Evolutionary conservation across 768 basidiomycete genomes (phyloP).

Genomic region (Phallus indusiatus): DNA sequence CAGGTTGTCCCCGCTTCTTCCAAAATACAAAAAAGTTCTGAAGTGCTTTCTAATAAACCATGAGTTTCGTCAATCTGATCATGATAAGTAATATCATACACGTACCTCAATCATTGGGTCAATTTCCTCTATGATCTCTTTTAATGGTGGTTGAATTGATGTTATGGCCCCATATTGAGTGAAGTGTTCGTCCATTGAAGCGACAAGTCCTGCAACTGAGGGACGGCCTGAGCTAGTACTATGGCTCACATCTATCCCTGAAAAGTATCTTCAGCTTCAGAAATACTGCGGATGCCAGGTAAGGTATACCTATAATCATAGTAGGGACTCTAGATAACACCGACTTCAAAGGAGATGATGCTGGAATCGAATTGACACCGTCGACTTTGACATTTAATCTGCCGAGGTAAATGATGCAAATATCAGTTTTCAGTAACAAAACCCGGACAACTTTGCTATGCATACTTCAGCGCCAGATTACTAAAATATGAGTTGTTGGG

Average conservation of each 20-base stretch:
- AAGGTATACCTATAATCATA: slow-evolving; percentile 19
- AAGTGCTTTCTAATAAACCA: slow-evolving; percentile 7
- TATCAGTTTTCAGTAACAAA: neutral
- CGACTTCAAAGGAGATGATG: slow-evolving; percentile 4
- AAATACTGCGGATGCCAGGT: no score
- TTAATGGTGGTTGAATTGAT: slow-evolving; percentile 21
- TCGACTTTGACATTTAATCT: slow-evolving; percentile 33
- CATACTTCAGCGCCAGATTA: slow-evolving; percentile 47
- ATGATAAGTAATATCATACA: slow-evolving; percentile 21
- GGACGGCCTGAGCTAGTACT: slow-evolving; percentile 47
- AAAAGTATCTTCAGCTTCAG: slow-evolving; percentile 1
- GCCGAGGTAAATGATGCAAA: no score
- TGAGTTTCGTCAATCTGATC: slow-evolving; percentile 27
- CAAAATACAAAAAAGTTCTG: slow-evolving; percentile 4
- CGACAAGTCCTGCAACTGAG: slow-evolving; percentile 52
- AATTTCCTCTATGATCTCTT: slow-evolving; percentile 24
- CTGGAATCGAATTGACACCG: slow-evolving; percentile 25
- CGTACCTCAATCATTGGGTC: slow-evolving; percentile 24
- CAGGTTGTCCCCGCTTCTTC: neutral
- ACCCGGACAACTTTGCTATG: neutral
- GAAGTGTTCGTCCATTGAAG: slow-evolving; percentile 37
- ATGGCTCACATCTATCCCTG: slow-evolving; percentile 43
- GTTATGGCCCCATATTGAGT: slow-evolving; percentile 31
- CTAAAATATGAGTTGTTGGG: slow-evolving; percentile 43
- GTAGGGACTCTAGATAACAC: slow-evolving; percentile 9